Percentiles rank a stretch among this genome's conserved stretches.
Evolutionary conservation across 2,329 filamentous ascomycete species (phyloP).

Genomic region (Paraphoma sp.): DNA sequence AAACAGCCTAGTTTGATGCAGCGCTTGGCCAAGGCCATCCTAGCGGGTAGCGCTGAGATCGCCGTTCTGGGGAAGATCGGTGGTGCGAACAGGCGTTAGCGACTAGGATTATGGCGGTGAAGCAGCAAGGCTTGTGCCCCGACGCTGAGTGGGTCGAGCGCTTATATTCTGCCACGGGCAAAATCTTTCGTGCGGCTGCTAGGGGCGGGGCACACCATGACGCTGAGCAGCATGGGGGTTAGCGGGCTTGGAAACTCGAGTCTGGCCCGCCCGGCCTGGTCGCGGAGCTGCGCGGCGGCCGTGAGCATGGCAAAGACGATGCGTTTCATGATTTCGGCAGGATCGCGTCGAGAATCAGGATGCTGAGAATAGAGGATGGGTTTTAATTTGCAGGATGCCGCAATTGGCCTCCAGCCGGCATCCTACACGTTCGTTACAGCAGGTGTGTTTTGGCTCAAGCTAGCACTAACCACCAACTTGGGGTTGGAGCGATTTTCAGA

Average conservation of each 20-base stretch:
- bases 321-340: constrained; percentile 27
- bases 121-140: constrained; percentile 1
- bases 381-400: background rate
- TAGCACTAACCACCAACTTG: background rate
- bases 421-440: background rate
- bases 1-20: constrained; percentile 19
- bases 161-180: constrained; percentile 32
- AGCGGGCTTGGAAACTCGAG: constrained; percentile 16
- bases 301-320: constrained; percentile 12
- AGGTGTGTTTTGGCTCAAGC: background rate
- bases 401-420: no score
- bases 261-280: constrained; percentile 26
- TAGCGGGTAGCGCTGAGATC: constrained; percentile 27
- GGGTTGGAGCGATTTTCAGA: background rate
- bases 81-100: background rate
- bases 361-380: constrained; percentile 1
- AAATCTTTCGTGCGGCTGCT: constrained; percentile 26
- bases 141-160: constrained; percentile 21
- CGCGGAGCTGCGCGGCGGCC: background rate
- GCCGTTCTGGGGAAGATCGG: constrained; percentile 34
- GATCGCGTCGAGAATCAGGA: constrained; percentile 1
- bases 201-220: constrained; percentile 30
- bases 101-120: constrained; percentile 31
- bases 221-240: constrained; percentile 27
- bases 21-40: constrained; percentile 14